Evolutionary conservation across 2,329 filamentous ascomycete genomes (phyloP).

Genomic region (Emmonsiellopsis sp.): DNA sequence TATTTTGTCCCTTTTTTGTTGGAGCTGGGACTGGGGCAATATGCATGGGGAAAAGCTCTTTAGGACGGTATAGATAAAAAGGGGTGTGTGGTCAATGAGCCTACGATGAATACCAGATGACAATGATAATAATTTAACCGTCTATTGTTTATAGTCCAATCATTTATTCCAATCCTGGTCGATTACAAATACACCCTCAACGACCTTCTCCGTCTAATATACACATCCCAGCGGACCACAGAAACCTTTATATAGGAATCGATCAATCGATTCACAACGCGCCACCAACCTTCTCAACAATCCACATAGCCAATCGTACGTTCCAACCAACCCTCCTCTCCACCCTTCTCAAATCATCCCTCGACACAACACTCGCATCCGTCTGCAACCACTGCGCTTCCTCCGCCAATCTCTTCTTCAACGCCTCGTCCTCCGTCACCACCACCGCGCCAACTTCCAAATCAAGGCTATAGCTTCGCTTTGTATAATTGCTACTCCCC

Average conservation of each 20-base stretch:
- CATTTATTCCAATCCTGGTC: too few relatives aligned
- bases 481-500: slow-evolving; percentile 92
- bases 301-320: slow-evolving; percentile 87
- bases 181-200: too few relatives aligned
- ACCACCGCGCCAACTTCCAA: slow-evolving; percentile 83
- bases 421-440: slow-evolving; percentile 62
- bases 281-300: slow-evolving; percentile 75
- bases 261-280: slow-evolving; percentile 51
- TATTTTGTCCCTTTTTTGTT: neutral
- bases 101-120: neutral
- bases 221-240: neutral
- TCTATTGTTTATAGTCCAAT: too few relatives aligned
- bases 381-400: slow-evolving; percentile 75
- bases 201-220: neutral
- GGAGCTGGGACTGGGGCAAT: neutral
- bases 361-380: slow-evolving; percentile 57
- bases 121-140: neutral
- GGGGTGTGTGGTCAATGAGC: neutral
- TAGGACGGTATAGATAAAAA: neutral
- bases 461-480: slow-evolving; percentile 84
- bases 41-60: neutral
- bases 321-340: slow-evolving; percentile 79
- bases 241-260: neutral
- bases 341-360: slow-evolving; percentile 68
- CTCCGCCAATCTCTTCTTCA: slow-evolving; percentile 64